phyloP scores from a whole-genome alignment of 1,284 basidiomycete species.

The Sporisorium graminicola region DNA sequence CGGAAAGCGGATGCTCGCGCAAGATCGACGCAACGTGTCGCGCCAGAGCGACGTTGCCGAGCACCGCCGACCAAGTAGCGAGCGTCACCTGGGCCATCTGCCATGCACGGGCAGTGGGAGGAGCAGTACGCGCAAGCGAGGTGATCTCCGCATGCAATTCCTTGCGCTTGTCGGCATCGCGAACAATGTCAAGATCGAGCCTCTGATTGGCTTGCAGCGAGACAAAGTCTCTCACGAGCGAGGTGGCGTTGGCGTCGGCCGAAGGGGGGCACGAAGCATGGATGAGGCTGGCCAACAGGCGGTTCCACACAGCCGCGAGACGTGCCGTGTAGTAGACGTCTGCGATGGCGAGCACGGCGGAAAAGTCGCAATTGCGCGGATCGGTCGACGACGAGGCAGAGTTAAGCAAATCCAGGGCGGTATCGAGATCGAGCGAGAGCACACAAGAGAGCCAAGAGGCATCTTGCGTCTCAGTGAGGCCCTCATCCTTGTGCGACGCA shows the following conservation, averaged over 20 bases:
- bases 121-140: conserved; percentile 45
- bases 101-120: conserved; percentile 36
- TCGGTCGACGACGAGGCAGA: conserved; percentile 17
- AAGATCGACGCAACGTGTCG: conserved; percentile 35
- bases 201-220: conserved; percentile 33
- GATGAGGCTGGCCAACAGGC: conserved; percentile 52
- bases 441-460: conserved; percentile 55
- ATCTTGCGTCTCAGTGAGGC: conserved; percentile 14
- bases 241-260: conserved; percentile 6
- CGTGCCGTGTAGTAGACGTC: conserved; percentile 55
- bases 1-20: conserved; percentile 17
- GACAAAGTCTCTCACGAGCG: conserved; percentile 22
- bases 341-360: conserved; percentile 55
- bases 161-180: conserved; percentile 30
- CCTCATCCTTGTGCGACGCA: conserved; percentile 25
- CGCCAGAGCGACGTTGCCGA: conserved; percentile 52
- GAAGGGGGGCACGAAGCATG: conserved; percentile 46
- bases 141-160: conserved; percentile 48
- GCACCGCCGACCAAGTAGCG: conserved; percentile 56
- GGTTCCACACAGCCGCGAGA: conserved; percentile 54
- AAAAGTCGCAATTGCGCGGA: conserved; percentile 24
- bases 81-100: conserved; percentile 52
- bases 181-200: conserved; percentile 47
- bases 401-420: conserved; percentile 41
- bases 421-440: conserved; percentile 51